Conservation (phyloP, 2,329 filamentous ascomycete genomes). For the Botrytis cinerea region DNA sequence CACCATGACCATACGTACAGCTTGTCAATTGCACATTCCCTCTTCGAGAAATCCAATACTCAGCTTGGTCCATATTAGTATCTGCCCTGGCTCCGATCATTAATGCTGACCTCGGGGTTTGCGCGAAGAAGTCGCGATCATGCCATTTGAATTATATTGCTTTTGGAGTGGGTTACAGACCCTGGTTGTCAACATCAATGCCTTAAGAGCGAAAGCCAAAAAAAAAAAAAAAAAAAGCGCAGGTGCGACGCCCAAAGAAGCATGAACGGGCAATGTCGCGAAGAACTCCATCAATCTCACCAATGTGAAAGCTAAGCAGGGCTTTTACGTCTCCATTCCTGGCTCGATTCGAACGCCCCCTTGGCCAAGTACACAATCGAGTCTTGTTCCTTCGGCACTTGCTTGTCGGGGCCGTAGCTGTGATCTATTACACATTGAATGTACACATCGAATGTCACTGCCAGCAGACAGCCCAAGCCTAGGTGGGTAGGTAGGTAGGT, state of each 20-base stretch:
- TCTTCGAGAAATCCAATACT: not conserved
- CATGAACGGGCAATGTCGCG: conserved; percentile 30
- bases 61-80: conserved; percentile 9
- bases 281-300: conserved; percentile 16
- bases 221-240: too few species aligned
- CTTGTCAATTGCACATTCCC: not conserved
- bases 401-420: not conserved
- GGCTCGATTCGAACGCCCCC: not conserved
- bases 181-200: conserved; percentile 24
- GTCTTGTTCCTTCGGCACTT: not conserved
- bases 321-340: not conserved
- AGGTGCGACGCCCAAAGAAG: conserved; percentile 17
- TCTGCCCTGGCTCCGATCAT: conserved; percentile 14
- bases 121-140: not conserved
- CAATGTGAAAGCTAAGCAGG: not conserved
- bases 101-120: not conserved
- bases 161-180: conserved; percentile 14
- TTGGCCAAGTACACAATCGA: not conserved
- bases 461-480: not conserved
- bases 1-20: not conserved
- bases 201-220: conserved; percentile 15
- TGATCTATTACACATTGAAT: not conserved
- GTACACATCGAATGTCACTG: not conserved
- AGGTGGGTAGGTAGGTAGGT: not conserved
- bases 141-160: conserved; percentile 8